Evolutionary conservation across 1,284 basidiomycete genomes (phyloP), one percentile per base, ranked within the genome.

Genomic region (Apiotrichum porosum): DNA sequence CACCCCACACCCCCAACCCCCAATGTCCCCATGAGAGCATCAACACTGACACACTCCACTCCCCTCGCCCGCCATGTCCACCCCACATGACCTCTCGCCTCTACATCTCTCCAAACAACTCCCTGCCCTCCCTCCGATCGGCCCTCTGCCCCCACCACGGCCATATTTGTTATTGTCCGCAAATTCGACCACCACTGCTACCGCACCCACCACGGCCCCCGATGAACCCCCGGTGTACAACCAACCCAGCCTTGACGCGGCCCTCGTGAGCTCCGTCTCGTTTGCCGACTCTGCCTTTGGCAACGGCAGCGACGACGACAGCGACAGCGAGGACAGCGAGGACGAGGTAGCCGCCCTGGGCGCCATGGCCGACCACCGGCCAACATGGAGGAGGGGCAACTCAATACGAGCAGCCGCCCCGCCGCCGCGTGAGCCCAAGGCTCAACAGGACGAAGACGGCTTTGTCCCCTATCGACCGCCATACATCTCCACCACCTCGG

Each of bases 391-490:
- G 32, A 31, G 41, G 28, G 41, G 41, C 3, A 9, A 31, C 21
- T 42, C 41, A 22, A 34, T 34, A 23, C 41, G 41, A 5, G 22
- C 26, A 28, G 26, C 26, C 12, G 28, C 28, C 24, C 32, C 30
- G 41, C n/a, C 23, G 33, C 13, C n/a, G 42, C 22, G 33, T 33
- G 15, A 43, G 33, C n/a, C 42, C 37, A 47, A 26, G 38, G 30
- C 45, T 4, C 31, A 39, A 17, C 43, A 17, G 19, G 45, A 44
- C 15, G 19, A 22, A 22, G 53, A 55, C 21, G 53, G 43, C 28
- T 52, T 26, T 18, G 53, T 55, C 12, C 53, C 53, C 1, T 55
- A 55, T 33, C 53, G 53, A 26, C 53, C 53, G 14, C 53, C 53
- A 3, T 52, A 41, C 26, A 38, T 39, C 9, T 42, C 50, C 23